phyloP scores from a whole-genome alignment of 441 rosid genomes.

The Gossypium schwendimanii region DNA sequence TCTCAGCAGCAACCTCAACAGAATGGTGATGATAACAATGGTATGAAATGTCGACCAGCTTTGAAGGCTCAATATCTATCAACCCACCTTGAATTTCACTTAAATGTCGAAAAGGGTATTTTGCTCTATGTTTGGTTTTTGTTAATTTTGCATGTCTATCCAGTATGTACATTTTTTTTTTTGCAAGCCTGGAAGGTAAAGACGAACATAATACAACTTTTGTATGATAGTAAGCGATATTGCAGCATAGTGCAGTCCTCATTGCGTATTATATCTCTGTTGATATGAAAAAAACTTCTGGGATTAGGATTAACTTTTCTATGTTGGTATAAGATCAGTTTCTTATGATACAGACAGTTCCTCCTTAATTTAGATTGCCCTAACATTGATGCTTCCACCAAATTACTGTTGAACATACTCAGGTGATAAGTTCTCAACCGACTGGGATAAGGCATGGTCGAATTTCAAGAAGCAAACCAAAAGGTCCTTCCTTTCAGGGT shows the following conservation, averaged over 20 bases:
- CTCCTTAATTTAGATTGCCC: not conserved
- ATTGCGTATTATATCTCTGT: not conserved
- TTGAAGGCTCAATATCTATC: not conserved
- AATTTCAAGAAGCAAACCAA: constrained; percentile 75
- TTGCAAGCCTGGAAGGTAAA: not conserved
- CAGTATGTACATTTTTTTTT: not conserved
- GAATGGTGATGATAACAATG: constrained; percentile 35
- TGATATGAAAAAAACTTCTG: not conserved
- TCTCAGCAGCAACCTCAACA: constrained; percentile 30
- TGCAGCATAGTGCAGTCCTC: not conserved
- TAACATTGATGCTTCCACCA: not conserved
- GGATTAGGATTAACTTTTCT: not conserved
- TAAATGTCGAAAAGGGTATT: not conserved
- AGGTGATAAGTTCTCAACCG: constrained; percentile 57
- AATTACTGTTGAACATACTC: constrained; percentile 11
- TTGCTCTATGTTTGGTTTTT: not conserved
- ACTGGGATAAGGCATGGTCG: constrained; percentile 93
- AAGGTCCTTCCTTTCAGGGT: constrained; percentile 51
- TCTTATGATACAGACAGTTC: not conserved
- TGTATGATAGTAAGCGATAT: not conserved
- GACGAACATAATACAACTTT: not conserved
- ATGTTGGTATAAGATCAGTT: not conserved
- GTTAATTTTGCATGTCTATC: not conserved
- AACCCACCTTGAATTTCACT: not conserved
- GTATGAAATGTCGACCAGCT: constrained; percentile 17